Percentiles rank a stretch among this genome's conserved stretches.
Evolutionary conservation across 495 filamentous ascomycete species (phyloP).

Genomic region (Collariella sp.): DNA sequence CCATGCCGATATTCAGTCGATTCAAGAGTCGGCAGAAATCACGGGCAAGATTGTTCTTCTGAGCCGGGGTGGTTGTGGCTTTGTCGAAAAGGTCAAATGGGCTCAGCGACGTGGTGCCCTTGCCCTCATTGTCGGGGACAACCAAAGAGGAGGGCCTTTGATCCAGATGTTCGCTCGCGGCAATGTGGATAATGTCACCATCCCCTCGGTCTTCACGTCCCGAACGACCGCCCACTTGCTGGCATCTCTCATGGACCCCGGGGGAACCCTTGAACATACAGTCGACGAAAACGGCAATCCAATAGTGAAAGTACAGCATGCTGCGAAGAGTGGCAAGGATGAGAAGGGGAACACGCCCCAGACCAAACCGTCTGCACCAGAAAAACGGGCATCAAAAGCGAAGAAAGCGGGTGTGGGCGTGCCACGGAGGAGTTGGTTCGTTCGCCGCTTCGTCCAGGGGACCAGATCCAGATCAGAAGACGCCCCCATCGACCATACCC

Average conservation of each 20-base stretch:
- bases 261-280: conserved; percentile 48
- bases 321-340: conserved; percentile 32
- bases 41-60: conserved; percentile 83
- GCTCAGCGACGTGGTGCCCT: conserved; percentile 80
- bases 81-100: conserved; percentile 96
- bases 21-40: conserved; percentile 93
- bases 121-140: conserved; percentile 89
- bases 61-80: conserved; percentile 89
- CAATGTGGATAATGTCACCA: conserved; percentile 89
- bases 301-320: conserved; percentile 40
- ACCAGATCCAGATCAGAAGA: conserved; percentile 7
- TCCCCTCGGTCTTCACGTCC: conserved; percentile 90
- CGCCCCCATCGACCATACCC: too few relatives aligned
- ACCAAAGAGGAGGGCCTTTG: conserved; percentile 74
- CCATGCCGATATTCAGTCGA: conserved; percentile 89
- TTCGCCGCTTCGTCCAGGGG: too few relatives aligned
- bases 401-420: conserved; percentile 1
- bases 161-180: conserved; percentile 96
- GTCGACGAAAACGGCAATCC: conserved; percentile 47
- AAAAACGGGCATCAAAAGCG: conserved; percentile 3
- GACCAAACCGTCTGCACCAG: conserved; percentile 7
- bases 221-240: conserved; percentile 89
- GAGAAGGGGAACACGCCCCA: conserved; percentile 29
- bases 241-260: conserved; percentile 75
- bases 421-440: conserved; percentile 44